phyloP scores from a whole-genome alignment of 306 rosid genomes.

The Rubus parviflorus region DNA sequence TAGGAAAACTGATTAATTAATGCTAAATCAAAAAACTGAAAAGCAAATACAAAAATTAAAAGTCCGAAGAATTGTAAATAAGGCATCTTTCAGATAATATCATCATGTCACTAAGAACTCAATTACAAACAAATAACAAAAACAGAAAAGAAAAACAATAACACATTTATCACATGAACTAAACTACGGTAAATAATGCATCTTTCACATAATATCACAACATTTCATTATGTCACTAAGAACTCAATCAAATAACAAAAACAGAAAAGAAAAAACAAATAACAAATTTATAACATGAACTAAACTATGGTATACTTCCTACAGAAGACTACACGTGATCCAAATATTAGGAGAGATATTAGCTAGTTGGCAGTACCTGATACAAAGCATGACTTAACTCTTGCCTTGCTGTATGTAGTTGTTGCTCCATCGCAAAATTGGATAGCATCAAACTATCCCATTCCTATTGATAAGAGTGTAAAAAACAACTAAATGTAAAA shows the following conservation, averaged over 20 bases:
- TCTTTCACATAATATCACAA: not conserved
- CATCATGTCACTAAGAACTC: not conserved
- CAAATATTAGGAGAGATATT: not conserved
- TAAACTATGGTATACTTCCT: not conserved
- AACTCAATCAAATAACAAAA: not conserved
- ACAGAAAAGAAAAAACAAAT: not conserved
- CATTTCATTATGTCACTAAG: not conserved
- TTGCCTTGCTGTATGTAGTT: slow-evolving; percentile 90
- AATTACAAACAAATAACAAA: not conserved
- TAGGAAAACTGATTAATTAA: not conserved
- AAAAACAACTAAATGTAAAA: not conserved
- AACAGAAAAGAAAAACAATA: not conserved
- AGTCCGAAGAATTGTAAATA: not conserved
- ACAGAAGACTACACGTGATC: not conserved
- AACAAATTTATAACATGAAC: not conserved
- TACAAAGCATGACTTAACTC: slow-evolving; percentile 94
- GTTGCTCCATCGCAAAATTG: slow-evolving; percentile 90
- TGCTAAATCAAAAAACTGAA: not conserved
- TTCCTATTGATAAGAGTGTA: slow-evolving; percentile 47
- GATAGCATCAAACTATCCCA: slow-evolving; percentile 92
- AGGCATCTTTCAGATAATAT: not conserved
- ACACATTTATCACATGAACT: not conserved
- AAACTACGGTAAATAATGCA: not conserved
- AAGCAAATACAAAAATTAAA: not conserved
- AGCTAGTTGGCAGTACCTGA: slow-evolving; percentile 55